Evolutionary conservation across 1,284 basidiomycete species (phyloP), one percentile per base, ranked within the genome.

Genomic region (Coniferiporia sulphurascens): DNA sequence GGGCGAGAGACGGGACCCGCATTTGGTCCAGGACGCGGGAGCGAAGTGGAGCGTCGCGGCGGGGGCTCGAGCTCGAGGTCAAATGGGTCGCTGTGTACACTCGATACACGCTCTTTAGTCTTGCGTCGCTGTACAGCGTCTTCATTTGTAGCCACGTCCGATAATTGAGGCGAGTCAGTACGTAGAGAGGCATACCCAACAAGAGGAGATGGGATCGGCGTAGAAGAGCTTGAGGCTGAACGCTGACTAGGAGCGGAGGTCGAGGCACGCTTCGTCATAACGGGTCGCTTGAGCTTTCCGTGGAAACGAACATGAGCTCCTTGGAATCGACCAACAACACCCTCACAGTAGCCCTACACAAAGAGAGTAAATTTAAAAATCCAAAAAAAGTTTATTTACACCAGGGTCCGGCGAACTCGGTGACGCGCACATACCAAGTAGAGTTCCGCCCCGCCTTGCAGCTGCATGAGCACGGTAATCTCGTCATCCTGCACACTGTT

Each of bases 281-380:
- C 77, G 0, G 90, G 88, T 62, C 85, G 86, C 75, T 94, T 94
- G 65, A 94, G 80, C 63, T 85, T 88, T 3, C 81, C 80, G 65
- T 85, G 84, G 66, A 95, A 91, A 17, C 75, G 78, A 10, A 96
- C 91, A 63, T 88, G 77, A 12, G 73, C 68, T 2, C 81, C 84
- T 36, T 80, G 76, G 70, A 96, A 95, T 46, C 86, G 82, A 13
- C 94, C 94, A 1, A 96, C 87, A 50, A 96, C 91, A 54, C 91
- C 93, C 74, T 97, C 94, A 70, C 95, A 97, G 66, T 88, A 89
- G 0, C 91, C 91, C 80, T 90, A 64, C 8, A 59, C 52, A 54
- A n/a, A n/a, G 19, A 35, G 45, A 21, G 50, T 36, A 35, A 22
- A 22, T 15, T 10, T 21, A 56, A 1, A 58, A 27, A 52, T 27